These are phyloP conservation scores for Oehlia diaphana DNA, from an alignment of 192 early-diverging fungal species.

Conservation along the genomic window DNA sequence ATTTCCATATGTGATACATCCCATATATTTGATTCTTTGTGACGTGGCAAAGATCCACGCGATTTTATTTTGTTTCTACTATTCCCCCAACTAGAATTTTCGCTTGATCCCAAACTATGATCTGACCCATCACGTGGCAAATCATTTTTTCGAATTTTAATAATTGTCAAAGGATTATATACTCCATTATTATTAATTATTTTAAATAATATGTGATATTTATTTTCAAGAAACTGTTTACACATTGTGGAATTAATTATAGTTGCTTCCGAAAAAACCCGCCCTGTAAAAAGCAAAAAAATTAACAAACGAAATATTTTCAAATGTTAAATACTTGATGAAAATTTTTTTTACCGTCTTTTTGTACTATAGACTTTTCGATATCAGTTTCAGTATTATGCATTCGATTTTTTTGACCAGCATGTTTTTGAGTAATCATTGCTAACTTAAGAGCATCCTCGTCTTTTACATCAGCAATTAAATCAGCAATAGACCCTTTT, in stretches of 20 bases:
- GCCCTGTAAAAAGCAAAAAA: not conserved
- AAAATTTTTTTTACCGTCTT: conserved; percentile 10
- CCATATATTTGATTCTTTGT: conserved; percentile 1
- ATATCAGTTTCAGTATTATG: not conserved
- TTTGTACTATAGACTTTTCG: not conserved
- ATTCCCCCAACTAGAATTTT: not conserved
- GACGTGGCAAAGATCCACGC: not conserved
- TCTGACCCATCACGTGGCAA: not conserved
- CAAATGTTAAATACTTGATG: not conserved
- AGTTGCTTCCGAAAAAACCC: not conserved
- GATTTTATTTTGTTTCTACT: not conserved
- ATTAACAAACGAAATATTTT: not conserved
- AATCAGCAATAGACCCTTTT: conserved; percentile 4
- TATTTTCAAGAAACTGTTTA: conserved; percentile 24
- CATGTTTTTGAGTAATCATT: conserved; percentile 13
- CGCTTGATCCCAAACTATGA: not conserved
- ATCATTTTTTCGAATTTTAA: not conserved
- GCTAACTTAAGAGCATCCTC: conserved; percentile 20
- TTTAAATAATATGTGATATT: conserved; percentile 18
- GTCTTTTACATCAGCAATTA: conserved; percentile 24
- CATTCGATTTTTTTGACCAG: not conserved
- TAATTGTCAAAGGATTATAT: conserved; percentile 19
- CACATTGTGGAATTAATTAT: not conserved
- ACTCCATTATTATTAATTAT: conserved; percentile 7
- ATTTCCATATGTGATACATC: conserved; percentile 10